Evolutionary conservation across 768 basidiomycete genomes (phyloP).

Genomic region (Boletus sp.): DNA sequence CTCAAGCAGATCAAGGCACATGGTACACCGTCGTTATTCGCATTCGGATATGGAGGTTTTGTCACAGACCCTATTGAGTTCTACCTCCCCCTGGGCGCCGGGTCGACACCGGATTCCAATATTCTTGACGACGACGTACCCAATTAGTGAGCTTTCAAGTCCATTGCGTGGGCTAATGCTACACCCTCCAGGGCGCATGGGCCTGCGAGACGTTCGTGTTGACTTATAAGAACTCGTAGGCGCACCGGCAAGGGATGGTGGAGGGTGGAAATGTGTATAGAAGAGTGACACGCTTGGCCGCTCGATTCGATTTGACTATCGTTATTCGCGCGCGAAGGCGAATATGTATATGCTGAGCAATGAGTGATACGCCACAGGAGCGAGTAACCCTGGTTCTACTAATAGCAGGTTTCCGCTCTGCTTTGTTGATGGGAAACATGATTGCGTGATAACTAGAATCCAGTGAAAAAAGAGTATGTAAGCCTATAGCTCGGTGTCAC

Average conservation of each 20-base stretch:
- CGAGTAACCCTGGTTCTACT: not conserved
- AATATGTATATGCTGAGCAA: not conserved
- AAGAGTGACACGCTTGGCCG: not conserved
- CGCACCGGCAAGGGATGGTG: not conserved
- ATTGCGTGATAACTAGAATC: not conserved
- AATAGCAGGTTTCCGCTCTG: not conserved
- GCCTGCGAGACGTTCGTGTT: conserved; percentile 20
- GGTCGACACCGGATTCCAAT: conserved; percentile 19
- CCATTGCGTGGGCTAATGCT: not conserved
- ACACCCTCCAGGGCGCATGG: conserved; percentile 10
- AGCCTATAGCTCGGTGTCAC: not conserved
- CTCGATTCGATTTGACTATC: not conserved
- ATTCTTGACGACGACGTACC: conserved; percentile 18
- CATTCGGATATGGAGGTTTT: conserved; percentile 21
- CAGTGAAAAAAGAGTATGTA: not conserved
- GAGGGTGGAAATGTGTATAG: not conserved
- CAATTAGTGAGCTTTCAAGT: not conserved
- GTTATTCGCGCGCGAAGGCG: not conserved
- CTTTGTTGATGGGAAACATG: not conserved
- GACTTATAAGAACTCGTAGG: conserved; percentile 10
- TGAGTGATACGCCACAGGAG: not conserved
- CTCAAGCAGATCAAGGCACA: not conserved
- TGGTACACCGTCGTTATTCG: conserved; percentile 13
- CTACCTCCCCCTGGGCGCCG: not conserved
- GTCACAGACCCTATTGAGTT: conserved; percentile 20